phyloP scores from a whole-genome alignment of 176 grass and related monocot genomes.

The Rhynchospora breviuscula region DNA sequence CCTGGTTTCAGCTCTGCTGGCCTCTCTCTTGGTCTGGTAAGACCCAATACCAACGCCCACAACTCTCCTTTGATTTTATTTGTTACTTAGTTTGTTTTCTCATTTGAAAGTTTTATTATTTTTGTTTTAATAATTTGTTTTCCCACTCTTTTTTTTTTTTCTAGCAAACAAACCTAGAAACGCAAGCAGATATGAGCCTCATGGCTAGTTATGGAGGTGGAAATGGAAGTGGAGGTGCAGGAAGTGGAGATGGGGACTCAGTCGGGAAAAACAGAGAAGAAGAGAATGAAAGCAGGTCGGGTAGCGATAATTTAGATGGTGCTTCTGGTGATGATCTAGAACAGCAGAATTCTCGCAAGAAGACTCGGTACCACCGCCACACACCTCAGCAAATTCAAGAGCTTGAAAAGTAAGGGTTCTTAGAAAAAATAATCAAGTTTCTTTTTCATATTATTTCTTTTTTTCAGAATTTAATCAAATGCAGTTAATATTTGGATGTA shows the following conservation, averaged over 20 bases:
- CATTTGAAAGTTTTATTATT: not conserved
- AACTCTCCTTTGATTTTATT: not conserved
- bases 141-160: not conserved
- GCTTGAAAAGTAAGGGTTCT: conserved; percentile 64
- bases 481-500: not conserved
- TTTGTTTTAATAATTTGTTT: not conserved
- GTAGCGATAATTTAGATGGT: conserved; percentile 85
- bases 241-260: conserved; percentile 54
- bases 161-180: conserved; percentile 61
- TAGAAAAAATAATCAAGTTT: not conserved
- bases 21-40: conserved; percentile 89
- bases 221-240: conserved; percentile 31
- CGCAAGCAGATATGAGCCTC: conserved; percentile 33
- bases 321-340: conserved; percentile 78
- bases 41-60: not conserved
- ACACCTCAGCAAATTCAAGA: conserved; percentile 99
- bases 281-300: conserved; percentile 90
- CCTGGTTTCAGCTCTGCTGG: conserved; percentile 39
- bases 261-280: conserved; percentile 59
- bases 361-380: conserved; percentile 93
- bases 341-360: conserved; percentile 73
- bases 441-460: not conserved
- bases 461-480: conserved; percentile 14
- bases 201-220: conserved; percentile 25
- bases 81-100: not conserved